Evolutionary conservation across 2,329 filamentous ascomycete genomes (phyloP).

Genomic region (Didymella pomorum): DNA sequence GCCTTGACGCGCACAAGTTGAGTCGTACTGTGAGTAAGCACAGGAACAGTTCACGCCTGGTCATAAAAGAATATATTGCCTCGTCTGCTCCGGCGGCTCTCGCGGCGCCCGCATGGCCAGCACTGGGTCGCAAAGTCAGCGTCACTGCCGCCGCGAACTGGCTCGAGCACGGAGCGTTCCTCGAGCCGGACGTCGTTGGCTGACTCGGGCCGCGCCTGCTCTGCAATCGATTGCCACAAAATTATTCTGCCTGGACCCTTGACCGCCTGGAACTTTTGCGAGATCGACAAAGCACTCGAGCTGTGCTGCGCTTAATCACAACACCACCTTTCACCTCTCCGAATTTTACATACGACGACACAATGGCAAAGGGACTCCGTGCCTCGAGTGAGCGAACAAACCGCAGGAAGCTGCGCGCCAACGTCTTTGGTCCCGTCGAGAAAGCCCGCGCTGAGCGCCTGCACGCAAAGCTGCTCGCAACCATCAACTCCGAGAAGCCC

Average conservation of each 20-base stretch:
- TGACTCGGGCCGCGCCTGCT: slow-evolving; percentile 14
- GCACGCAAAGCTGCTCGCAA: slow-evolving; percentile 82
- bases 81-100: slow-evolving; percentile 35
- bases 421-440: slow-evolving; percentile 85
- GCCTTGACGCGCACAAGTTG: background rate
- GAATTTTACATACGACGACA: slow-evolving; percentile 44
- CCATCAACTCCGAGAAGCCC: slow-evolving; percentile 79
- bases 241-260: slow-evolving; percentile 17
- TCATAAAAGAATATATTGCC: background rate
- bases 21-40: background rate
- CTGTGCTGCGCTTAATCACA: slow-evolving; percentile 3
- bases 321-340: slow-evolving; percentile 5
- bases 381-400: slow-evolving; percentile 84
- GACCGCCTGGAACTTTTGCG: background rate
- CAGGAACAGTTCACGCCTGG: background rate
- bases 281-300: slow-evolving; percentile 15
- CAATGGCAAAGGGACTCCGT: slow-evolving; percentile 88
- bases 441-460: slow-evolving; percentile 81
- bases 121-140: slow-evolving; percentile 35
- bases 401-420: slow-evolving; percentile 78
- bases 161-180: slow-evolving; percentile 3
- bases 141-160: slow-evolving; percentile 33
- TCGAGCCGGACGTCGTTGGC: background rate
- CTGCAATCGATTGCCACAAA: slow-evolving; percentile 33
- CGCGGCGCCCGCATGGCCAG: slow-evolving; percentile 33